Percentiles rank a stretch among this genome's conserved stretches.
Evolutionary conservation across 1,139 yeast species (phyloP).

Genomic region (Taphrina populina): DNA sequence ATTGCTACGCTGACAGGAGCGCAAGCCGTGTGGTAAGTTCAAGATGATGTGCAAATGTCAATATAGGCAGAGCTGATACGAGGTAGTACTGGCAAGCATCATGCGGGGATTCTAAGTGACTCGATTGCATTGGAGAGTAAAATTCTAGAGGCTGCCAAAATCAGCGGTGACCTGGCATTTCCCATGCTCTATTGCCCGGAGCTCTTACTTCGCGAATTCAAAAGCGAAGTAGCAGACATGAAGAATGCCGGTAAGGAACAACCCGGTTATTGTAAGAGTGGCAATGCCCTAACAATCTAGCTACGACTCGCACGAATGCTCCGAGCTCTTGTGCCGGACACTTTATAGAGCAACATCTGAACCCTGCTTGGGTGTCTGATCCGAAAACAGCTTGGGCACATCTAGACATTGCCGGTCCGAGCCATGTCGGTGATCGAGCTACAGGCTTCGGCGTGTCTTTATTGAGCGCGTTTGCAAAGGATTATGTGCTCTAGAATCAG

Average conservation of each 20-base stretch:
- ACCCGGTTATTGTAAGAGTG: background rate
- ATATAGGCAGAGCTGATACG: background rate
- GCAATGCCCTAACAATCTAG: background rate
- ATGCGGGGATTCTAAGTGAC: conserved; percentile 16
- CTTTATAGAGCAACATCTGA: conserved; percentile 22
- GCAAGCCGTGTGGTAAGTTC: conserved; percentile 17
- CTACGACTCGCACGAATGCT: conserved; percentile 13
- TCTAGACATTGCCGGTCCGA: conserved; percentile 30
- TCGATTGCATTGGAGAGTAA: conserved; percentile 3
- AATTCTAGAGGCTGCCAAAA: conserved; percentile 9
- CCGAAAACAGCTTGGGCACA: conserved; percentile 18
- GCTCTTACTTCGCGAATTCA: conserved; percentile 20
- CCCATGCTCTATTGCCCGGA: conserved; percentile 25
- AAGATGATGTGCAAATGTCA: too few species aligned
- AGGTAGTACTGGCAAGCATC: conserved; percentile 6
- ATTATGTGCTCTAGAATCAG: too few species aligned
- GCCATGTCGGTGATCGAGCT: conserved; percentile 2
- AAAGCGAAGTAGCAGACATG: conserved; percentile 25
- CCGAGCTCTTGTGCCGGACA: conserved; percentile 25
- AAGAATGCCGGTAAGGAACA: conserved; percentile 4
- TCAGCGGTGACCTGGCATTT: conserved; percentile 21
- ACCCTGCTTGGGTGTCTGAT: conserved; percentile 21
- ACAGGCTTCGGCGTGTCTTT: conserved; percentile 25
- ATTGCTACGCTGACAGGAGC: conserved; percentile 36
- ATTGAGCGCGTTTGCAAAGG: conserved; percentile 14